Evolutionary conservation across 2,329 filamentous ascomycete genomes (phyloP).

Genomic region (Alternaria sp.): DNA sequence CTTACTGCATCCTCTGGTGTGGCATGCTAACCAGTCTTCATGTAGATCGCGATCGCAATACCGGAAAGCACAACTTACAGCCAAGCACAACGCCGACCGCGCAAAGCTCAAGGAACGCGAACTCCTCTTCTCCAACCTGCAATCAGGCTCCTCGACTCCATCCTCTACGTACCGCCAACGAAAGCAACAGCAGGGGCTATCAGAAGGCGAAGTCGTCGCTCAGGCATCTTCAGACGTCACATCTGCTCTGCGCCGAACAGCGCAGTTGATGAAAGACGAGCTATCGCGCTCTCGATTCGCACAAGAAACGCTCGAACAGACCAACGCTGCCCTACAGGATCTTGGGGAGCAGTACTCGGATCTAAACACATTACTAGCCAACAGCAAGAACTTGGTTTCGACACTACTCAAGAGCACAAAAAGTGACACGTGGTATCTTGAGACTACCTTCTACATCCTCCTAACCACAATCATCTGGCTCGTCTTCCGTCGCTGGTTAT

Average conservation of each 20-base stretch:
- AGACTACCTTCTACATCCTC: constrained; percentile 86
- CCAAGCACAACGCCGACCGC: constrained; percentile 75
- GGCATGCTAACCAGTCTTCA: constrained; percentile 8
- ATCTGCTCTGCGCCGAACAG: constrained; percentile 80
- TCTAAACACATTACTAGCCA: constrained; percentile 78
- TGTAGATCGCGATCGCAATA: constrained; percentile 70
- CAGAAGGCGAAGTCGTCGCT: constrained; percentile 75
- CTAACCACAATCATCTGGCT: constrained; percentile 82
- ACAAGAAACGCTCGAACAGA: constrained; percentile 85
- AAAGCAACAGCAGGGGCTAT: constrained; percentile 60
- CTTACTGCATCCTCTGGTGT: not conserved
- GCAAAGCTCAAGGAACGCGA: constrained; percentile 81
- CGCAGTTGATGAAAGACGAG: constrained; percentile 85
- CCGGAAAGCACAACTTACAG: constrained; percentile 80
- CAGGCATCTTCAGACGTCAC: constrained; percentile 86
- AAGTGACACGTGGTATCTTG: constrained; percentile 97
- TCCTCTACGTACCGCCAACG: constrained; percentile 48
- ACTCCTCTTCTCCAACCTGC: constrained; percentile 73
- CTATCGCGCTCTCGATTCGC: constrained; percentile 88
- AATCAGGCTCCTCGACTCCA: constrained; percentile 51
- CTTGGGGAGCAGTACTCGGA: constrained; percentile 82
- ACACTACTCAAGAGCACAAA: constrained; percentile 88
- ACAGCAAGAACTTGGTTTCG: constrained; percentile 76
- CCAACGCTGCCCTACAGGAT: constrained; percentile 80
- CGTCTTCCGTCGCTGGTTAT: constrained; percentile 82